phyloP scores from a whole-genome alignment of 208 protist species.

The Lotmaria passim region DNA sequence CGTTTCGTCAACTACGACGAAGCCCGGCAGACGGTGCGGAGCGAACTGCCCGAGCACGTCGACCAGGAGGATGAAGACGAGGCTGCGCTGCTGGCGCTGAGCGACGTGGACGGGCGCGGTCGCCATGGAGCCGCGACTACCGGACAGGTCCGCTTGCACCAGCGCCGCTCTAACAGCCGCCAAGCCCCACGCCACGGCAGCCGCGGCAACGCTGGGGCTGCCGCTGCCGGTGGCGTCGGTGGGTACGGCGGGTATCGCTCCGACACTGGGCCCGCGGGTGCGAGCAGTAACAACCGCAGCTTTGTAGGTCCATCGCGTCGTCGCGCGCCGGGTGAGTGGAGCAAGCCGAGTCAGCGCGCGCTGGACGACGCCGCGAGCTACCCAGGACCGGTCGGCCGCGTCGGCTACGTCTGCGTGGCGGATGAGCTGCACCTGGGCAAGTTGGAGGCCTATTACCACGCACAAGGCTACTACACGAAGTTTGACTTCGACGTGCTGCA shows the following conservation, averaged over 20 bases:
- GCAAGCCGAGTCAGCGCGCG: conserved; percentile 30
- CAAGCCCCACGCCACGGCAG: conserved; percentile 14
- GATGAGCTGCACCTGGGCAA: conserved; percentile 74
- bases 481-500: conserved; percentile 83
- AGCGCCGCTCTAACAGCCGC: conserved; percentile 34
- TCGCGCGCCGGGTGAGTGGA: conserved; percentile 27
- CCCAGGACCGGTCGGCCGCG: conserved; percentile 43
- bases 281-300: conserved; percentile 3
- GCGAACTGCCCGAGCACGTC: not conserved
- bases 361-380: conserved; percentile 27
- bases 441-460: conserved; percentile 61
- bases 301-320: conserved; percentile 16
- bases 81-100: conserved; percentile 26
- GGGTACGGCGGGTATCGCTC: conserved; percentile 26
- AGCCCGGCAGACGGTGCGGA: conserved; percentile 23
- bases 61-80: conserved; percentile 25
- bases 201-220: too few relatives aligned
- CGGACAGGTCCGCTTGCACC: not conserved
- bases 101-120: conserved; percentile 13
- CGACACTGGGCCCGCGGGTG: conserved; percentile 5
- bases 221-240: too few relatives aligned
- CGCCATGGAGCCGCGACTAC: not conserved
- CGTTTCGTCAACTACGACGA: conserved; percentile 26
- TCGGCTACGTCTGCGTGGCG: conserved; percentile 79
- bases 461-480: conserved; percentile 78